Percentiles rank a stretch among this genome's conserved stretches.
Conservation (phyloP, 2,329 filamentous ascomycete species). For the Gliomastix tumulicola region DNA sequence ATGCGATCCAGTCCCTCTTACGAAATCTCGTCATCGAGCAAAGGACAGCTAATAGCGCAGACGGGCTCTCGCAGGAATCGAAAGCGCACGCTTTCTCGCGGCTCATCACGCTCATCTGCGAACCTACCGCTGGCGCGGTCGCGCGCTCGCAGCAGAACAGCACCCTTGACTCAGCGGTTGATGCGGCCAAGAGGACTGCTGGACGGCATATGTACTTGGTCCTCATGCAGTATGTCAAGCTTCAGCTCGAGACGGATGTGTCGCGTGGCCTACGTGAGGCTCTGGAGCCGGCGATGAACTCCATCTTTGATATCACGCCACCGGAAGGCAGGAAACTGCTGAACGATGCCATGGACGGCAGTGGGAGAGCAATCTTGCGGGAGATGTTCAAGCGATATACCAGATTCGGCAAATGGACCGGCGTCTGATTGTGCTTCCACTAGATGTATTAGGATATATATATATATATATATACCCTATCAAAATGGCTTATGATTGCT, state of each 20-base stretch:
- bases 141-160: conserved; percentile 35
- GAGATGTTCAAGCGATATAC: conserved; percentile 52
- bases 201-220: conserved; percentile 56
- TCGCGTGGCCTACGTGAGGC: conserved; percentile 43
- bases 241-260: conserved; percentile 51
- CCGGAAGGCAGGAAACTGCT: conserved; percentile 47
- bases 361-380: conserved; percentile 50
- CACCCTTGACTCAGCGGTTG: conserved; percentile 51
- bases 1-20: conserved; percentile 49
- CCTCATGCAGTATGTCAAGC: conserved; percentile 51
- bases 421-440: conserved; percentile 40
- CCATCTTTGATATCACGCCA: conserved; percentile 51
- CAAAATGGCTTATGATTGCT: too few relatives aligned
- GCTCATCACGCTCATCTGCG: conserved; percentile 51
- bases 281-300: conserved; percentile 50
- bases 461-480: too few relatives aligned
- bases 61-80: conserved; percentile 22
- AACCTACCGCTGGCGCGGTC: conserved; percentile 50
- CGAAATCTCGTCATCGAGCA: conserved; percentile 37
- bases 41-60: conserved; percentile 5
- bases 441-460: too few relatives aligned
- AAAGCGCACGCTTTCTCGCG: conserved; percentile 47
- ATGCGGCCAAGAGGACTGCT: conserved; percentile 53
- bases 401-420: conserved; percentile 59
- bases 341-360: conserved; percentile 52